Evolutionary conservation across 2,329 filamentous ascomycete species (phyloP).

Genomic region (Colletotrichum liaoningense): DNA sequence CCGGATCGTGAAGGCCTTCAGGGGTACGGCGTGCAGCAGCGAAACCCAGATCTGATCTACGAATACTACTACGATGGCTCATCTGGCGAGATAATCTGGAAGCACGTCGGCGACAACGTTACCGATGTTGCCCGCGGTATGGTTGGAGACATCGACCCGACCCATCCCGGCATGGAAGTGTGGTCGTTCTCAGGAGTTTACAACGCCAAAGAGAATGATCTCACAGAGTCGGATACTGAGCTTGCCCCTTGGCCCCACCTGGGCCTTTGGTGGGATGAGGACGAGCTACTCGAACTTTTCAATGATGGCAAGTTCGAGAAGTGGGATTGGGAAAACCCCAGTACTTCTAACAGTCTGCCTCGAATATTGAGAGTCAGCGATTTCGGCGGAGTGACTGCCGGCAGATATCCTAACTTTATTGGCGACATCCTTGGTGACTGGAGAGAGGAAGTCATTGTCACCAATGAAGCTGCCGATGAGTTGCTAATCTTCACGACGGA

Average conservation of each 20-base stretch:
- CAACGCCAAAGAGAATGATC: constrained; percentile 33
- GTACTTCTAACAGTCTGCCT: background rate
- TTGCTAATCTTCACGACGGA: constrained; percentile 40
- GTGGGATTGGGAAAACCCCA: constrained; percentile 32
- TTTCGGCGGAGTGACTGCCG: constrained; percentile 16
- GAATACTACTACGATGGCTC: constrained; percentile 41
- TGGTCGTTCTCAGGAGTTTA: constrained; percentile 39
- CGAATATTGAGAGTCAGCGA: constrained; percentile 8
- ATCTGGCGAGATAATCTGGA: constrained; percentile 36
- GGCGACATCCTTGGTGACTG: constrained; percentile 40
- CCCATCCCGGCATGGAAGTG: constrained; percentile 36
- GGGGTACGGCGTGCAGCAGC: constrained; percentile 39
- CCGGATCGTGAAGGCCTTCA: constrained; percentile 36
- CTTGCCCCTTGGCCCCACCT: constrained; percentile 28
- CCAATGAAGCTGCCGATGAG: constrained; percentile 33
- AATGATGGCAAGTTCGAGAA: constrained; percentile 41
- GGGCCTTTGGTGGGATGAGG: constrained; percentile 35
- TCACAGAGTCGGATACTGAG: background rate
- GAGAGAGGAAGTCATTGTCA: constrained; percentile 39
- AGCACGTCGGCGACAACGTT: constrained; percentile 23
- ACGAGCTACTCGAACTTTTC: constrained; percentile 38
- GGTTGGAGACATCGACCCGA: constrained; percentile 40
- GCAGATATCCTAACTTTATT: constrained; percentile 35
- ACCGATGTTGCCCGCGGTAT: constrained; percentile 37
- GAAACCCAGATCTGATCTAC: constrained; percentile 33